Percentiles rank a stretch among this genome's conserved stretches.
phyloP scores from a whole-genome alignment of 1,284 basidiomycete genomes.

The Golubevia pallescens region DNA sequence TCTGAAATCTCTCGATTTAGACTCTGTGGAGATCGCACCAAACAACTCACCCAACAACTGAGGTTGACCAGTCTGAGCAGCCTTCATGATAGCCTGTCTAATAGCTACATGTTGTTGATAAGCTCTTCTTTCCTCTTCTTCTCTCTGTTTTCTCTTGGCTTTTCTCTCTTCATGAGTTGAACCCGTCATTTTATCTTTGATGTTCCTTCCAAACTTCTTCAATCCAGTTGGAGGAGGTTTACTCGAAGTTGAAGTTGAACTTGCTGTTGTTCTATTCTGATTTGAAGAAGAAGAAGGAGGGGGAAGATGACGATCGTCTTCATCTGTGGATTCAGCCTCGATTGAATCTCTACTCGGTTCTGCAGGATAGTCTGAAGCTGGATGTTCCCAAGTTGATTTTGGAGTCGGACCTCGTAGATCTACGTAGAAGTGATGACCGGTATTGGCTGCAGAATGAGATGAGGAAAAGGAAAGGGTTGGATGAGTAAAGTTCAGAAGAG shows the following conservation, averaged over 20 bases:
- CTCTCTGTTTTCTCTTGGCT: conserved; percentile 28
- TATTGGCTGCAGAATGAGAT: not conserved
- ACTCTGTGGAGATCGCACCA: no score
- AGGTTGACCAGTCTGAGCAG: conserved; percentile 32
- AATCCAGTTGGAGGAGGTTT: conserved; percentile 20
- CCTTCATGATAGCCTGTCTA: conserved; percentile 19
- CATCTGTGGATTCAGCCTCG: not conserved
- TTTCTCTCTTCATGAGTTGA: conserved; percentile 50
- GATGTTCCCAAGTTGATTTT: conserved; percentile 9
- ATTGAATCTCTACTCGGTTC: not conserved
- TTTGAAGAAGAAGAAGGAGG: no score
- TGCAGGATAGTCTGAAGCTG: not conserved
- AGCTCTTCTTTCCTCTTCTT: conserved; percentile 34
- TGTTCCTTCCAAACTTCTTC: conserved; percentile 40
- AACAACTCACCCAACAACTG: conserved; percentile 16
- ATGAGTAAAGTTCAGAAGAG: not conserved
- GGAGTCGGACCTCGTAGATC: not conserved
- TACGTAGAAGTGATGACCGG: not conserved
- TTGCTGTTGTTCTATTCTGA: not conserved
- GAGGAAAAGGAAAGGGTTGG: not conserved
- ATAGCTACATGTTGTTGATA: conserved; percentile 30
- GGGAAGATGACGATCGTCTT: not conserved
- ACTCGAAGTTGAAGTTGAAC: conserved; percentile 1
- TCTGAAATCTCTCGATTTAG: no score
- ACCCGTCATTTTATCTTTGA: conserved; percentile 61